A percentile compares a stretch with the other conserved stretches of the same genome.
phyloP scores from a whole-genome alignment of 106 monocot species.

The Platanthera zijinensis region DNA sequence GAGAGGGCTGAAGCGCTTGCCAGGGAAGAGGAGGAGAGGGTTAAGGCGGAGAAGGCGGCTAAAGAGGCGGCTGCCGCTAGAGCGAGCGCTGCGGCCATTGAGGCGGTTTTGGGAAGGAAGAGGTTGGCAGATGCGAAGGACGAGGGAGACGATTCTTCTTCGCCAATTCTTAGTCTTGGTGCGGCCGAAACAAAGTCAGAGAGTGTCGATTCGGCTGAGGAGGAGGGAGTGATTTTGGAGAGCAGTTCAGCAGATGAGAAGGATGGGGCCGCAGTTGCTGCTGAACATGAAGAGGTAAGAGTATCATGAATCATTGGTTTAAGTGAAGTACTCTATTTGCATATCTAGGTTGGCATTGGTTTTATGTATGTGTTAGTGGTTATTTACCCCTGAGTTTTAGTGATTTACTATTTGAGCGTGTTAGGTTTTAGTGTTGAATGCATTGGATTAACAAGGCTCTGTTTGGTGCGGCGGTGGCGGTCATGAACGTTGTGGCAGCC shows the following conservation, averaged over 20 bases:
- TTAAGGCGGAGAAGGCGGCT: constrained; percentile 75
- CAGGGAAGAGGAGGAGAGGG: constrained; percentile 72
- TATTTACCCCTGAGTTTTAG: not conserved
- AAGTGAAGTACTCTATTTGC: not conserved
- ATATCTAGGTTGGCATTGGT: not conserved
- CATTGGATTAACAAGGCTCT: too few relatives aligned
- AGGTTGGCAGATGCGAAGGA: constrained; percentile 24
- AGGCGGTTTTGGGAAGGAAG: constrained; percentile 50
- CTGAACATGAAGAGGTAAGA: constrained; percentile 10
- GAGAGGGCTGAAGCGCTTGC: constrained; percentile 75
- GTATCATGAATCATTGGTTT: constrained; percentile 2
- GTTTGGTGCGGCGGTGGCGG: too few relatives aligned
- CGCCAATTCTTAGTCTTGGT: too few relatives aligned
- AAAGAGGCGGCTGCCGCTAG: constrained; percentile 59
- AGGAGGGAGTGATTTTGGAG: too few relatives aligned
- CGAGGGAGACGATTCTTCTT: constrained; percentile 7
- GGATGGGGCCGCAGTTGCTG: constrained; percentile 7
- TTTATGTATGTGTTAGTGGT: not conserved
- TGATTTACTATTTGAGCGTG: not conserved
- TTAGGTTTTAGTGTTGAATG: too few relatives aligned
- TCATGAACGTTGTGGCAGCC: too few relatives aligned
- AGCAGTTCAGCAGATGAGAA: not conserved
- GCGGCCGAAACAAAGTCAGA: too few relatives aligned
- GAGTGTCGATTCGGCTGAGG: too few relatives aligned
- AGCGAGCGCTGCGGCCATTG: constrained; percentile 77